Conservation (phyloP, 192 early-diverging fungal species). For the Blastocladiella britannica region DNA sequence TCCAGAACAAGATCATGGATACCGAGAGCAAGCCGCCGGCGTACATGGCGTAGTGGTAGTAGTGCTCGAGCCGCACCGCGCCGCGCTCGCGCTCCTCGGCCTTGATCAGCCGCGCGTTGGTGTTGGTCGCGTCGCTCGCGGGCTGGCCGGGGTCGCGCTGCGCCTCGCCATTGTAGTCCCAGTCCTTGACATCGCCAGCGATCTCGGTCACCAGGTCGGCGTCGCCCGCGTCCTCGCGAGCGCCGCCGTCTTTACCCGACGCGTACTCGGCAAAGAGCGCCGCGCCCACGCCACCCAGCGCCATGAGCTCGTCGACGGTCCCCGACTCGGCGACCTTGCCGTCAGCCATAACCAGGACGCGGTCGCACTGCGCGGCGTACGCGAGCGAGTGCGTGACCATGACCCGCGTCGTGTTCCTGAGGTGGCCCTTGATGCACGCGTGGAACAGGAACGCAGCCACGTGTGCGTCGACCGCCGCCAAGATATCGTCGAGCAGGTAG, state of each 20-base stretch:
- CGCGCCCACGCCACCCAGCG: conserved; percentile 30
- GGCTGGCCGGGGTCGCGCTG: too few relatives aligned
- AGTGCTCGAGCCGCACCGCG: not conserved
- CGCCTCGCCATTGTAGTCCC: not conserved
- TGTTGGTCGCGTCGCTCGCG: too few relatives aligned
- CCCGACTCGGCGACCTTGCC: conserved; percentile 52
- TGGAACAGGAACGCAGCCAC: conserved; percentile 46
- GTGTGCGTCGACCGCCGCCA: conserved; percentile 67
- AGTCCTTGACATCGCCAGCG: not conserved
- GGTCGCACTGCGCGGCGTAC: conserved; percentile 49
- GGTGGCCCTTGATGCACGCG: conserved; percentile 33
- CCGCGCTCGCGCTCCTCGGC: not conserved
- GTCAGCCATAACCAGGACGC: conserved; percentile 44
- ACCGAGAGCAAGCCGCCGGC: not conserved
- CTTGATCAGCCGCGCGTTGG: not conserved
- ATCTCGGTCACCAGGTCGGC: not conserved
- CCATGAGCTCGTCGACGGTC: conserved; percentile 41
- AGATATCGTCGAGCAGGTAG: conserved; percentile 62
- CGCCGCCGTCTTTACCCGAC: too few relatives aligned
- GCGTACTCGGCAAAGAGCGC: too few relatives aligned
- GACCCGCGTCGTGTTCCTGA: conserved; percentile 55
- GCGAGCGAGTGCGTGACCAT: conserved; percentile 67
- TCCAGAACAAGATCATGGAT: not conserved
- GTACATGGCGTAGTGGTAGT: not conserved
- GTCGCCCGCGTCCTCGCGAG: too few relatives aligned